A percentile compares a stretch with the other conserved stretches of the same genome.
Evolutionary conservation across 441 rosid species (phyloP).

Genomic region (Pelargonium fulgidum): DNA sequence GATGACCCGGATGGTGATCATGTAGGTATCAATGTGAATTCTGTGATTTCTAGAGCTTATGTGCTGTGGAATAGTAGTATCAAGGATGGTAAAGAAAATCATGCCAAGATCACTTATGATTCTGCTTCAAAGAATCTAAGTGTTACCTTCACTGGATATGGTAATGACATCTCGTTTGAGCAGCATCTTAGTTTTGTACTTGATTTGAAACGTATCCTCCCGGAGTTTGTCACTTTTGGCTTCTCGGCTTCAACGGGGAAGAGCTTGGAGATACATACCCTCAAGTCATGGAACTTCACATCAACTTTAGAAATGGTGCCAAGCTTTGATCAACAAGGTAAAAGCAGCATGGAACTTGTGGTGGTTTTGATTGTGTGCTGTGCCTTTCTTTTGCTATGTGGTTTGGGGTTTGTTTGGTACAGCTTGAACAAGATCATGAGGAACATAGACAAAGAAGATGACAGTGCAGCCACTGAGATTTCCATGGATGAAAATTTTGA

Average conservation of each 20-base stretch:
- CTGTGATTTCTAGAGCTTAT: conserved; percentile 24
- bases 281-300: conserved; percentile 34
- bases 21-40: conserved; percentile 37
- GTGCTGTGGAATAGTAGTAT: conserved; percentile 29
- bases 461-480: not conserved
- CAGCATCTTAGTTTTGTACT: conserved; percentile 16
- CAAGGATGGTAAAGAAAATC: conserved; percentile 23
- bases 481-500: conserved; percentile 28
- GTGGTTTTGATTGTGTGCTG: not conserved
- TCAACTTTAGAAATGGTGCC: conserved; percentile 22
- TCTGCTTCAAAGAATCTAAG: conserved; percentile 24
- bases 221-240: conserved; percentile 34
- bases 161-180: not conserved
- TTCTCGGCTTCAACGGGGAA: conserved; percentile 27
- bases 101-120: conserved; percentile 28
- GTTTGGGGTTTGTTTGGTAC: not conserved
- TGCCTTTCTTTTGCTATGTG: not conserved
- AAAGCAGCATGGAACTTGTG: not conserved
- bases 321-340: not conserved
- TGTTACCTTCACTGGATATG: conserved; percentile 6
- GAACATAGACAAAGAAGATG: not conserved
- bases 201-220: conserved; percentile 29
- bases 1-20: conserved; percentile 38
- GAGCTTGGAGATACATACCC: conserved; percentile 15
- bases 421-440: not conserved